These are phyloP conservation scores for Sporopachydermia lactativora DNA, from an alignment of 805 yeast genomes.

Conservation along the genomic window DNA sequence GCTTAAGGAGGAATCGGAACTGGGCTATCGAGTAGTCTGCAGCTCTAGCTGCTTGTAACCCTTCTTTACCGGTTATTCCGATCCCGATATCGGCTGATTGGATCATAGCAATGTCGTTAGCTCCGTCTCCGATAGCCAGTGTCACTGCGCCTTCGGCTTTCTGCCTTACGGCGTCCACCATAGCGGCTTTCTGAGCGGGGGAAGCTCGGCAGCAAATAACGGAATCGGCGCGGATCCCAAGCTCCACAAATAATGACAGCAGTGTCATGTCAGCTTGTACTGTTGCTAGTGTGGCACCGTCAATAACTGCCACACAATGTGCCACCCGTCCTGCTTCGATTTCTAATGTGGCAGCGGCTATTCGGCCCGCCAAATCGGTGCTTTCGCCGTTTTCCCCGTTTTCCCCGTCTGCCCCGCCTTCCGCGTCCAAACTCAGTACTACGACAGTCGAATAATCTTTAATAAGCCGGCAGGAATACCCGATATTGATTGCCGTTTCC, in stretches of 20 bases:
- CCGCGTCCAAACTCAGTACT: conserved; percentile 36
- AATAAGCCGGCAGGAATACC: conserved; percentile 84
- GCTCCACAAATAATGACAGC: conserved; percentile 64
- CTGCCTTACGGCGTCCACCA: conserved; percentile 75
- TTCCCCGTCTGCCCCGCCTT: conserved; percentile 22
- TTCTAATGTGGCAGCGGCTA: conserved; percentile 65
- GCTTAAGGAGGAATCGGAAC: conserved; percentile 69
- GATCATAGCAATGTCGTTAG: conserved; percentile 98
- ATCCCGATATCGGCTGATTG: conserved; percentile 97
- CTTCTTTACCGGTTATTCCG: conserved; percentile 96
- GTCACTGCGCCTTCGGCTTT: conserved; percentile 61
- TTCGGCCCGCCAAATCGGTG: conserved; percentile 42
- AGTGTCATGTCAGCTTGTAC: conserved; percentile 63
- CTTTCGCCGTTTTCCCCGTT: conserved; percentile 1
- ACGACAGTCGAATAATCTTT: conserved; percentile 87
- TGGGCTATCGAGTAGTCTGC: conserved; percentile 95
- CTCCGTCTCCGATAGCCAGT: conserved; percentile 97
- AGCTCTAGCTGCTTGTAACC: conserved; percentile 90
- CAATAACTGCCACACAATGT: conserved; percentile 88
- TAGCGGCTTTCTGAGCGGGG: conserved; percentile 88
- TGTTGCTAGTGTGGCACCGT: conserved; percentile 71
- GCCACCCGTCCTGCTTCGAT: conserved; percentile 66
- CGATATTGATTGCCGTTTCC: conserved; percentile 96
- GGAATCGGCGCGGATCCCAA: conserved; percentile 79
- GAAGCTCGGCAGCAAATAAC: conserved; percentile 94